Evolutionary conservation across 352 stramenopile genomes (phyloP).

Genomic region (Globisporangium orthogonon): DNA sequence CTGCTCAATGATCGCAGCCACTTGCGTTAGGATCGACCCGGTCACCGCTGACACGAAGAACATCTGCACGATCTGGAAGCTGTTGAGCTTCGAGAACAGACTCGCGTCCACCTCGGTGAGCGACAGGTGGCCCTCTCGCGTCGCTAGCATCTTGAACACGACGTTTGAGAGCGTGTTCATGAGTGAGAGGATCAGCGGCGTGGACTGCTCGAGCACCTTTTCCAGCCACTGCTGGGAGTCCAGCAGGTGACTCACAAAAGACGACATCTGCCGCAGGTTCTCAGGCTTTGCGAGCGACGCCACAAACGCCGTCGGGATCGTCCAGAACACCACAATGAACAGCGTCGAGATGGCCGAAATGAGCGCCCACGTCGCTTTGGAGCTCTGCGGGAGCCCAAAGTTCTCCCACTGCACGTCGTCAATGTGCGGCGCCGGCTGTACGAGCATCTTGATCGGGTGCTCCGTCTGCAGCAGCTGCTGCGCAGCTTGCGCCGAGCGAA

Average conservation of each 20-base stretch:
- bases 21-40: constrained; percentile 52
- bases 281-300: constrained; percentile 68
- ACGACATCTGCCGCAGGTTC: constrained; percentile 46
- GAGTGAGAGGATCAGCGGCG: constrained; percentile 50
- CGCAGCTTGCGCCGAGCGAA: constrained; percentile 54
- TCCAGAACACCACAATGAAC: constrained; percentile 74
- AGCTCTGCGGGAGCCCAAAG: constrained; percentile 53
- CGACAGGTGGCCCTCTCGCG: constrained; percentile 58
- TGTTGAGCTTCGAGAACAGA: constrained; percentile 70
- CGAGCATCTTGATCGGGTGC: constrained; percentile 52
- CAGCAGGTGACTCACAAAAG: constrained; percentile 33
- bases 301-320: constrained; percentile 69
- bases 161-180: constrained; percentile 68
- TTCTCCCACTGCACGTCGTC: constrained; percentile 76
- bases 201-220: constrained; percentile 50
- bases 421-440: constrained; percentile 56
- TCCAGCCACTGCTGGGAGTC: constrained; percentile 44
- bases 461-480: constrained; percentile 72
- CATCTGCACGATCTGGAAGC: constrained; percentile 78
- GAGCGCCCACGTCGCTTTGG: constrained; percentile 58
- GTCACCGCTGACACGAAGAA: constrained; percentile 75
- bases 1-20: constrained; percentile 57
- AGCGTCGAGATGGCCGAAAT: constrained; percentile 44
- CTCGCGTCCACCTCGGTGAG: constrained; percentile 59
- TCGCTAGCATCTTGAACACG: constrained; percentile 62